Conservation (phyloP, 2,329 filamentous ascomycete species). For the Pseudocercospora fijiensis region DNA sequence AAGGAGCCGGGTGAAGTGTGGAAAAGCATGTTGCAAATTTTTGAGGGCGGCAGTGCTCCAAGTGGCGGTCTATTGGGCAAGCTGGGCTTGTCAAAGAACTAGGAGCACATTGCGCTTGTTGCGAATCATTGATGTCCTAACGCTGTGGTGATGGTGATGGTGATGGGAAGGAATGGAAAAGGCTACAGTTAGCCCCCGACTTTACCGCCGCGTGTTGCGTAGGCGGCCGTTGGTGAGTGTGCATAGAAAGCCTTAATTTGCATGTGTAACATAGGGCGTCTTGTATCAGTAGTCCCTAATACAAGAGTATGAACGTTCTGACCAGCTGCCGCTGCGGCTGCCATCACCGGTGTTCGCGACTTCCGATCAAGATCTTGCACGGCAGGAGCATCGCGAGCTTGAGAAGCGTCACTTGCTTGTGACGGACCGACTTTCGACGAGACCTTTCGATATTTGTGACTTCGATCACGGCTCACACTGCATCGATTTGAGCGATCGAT, state of each 20-base stretch:
- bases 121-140: slow-evolving; percentile 15
- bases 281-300: slow-evolving; percentile 26
- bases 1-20: slow-evolving; percentile 95
- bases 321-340: slow-evolving; percentile 1
- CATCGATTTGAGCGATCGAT: not conserved
- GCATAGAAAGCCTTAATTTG: slow-evolving; percentile 22
- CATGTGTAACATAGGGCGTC: slow-evolving; percentile 28
- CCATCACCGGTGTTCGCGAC: not conserved
- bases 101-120: slow-evolving; percentile 18
- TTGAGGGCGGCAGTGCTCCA: slow-evolving; percentile 50
- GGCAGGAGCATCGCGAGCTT: not conserved
- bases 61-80: slow-evolving; percentile 52
- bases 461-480: not conserved
- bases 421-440: not conserved
- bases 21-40: slow-evolving; percentile 85
- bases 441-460: not conserved
- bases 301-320: slow-evolving; percentile 12
- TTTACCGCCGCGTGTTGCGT: not conserved
- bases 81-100: slow-evolving; percentile 48
- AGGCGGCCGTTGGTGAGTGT: slow-evolving; percentile 18
- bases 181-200: not conserved
- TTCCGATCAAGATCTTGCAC: not conserved
- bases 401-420: not conserved
- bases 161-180: slow-evolving; percentile 1
- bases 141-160: not conserved